These are phyloP conservation scores for Typha latifolia DNA, from an alignment of 176 grass and related monocot species.

Conservation along the genomic window DNA sequence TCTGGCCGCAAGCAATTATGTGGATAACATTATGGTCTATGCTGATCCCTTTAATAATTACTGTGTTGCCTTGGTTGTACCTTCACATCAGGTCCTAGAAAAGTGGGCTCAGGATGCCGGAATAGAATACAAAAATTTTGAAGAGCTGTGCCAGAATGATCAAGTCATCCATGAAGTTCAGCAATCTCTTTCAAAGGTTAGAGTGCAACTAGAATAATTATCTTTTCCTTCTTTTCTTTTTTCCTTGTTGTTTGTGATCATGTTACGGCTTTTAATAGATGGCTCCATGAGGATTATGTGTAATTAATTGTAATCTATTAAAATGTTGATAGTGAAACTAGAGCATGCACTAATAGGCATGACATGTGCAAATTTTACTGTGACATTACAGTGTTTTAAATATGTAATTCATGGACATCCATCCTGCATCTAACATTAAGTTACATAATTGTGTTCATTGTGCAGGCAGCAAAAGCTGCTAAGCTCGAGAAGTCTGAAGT, in stretches of 20 bases:
- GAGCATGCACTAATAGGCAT: too few species aligned
- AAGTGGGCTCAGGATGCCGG: constrained; percentile 55
- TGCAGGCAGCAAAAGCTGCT: constrained; percentile 41
- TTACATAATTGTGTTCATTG: background rate
- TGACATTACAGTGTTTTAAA: too few species aligned
- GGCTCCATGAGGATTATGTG: too few species aligned
- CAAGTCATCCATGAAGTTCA: constrained; percentile 55
- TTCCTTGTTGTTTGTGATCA: background rate
- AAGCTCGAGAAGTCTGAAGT: constrained; percentile 64
- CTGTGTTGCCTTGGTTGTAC: constrained; percentile 71
- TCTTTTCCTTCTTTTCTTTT: background rate
- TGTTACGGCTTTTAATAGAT: background rate
- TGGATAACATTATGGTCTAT: constrained; percentile 83
- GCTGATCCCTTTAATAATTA: constrained; percentile 66
- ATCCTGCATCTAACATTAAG: background rate
- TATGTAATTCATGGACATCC: background rate
- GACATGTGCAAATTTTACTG: too few species aligned
- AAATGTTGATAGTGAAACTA: too few species aligned
- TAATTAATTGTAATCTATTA: too few species aligned
- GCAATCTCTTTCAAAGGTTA: constrained; percentile 60
- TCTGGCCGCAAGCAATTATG: constrained; percentile 52
- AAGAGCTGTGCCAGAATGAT: constrained; percentile 58
- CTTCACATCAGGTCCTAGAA: constrained; percentile 38
- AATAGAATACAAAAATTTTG: constrained; percentile 35
- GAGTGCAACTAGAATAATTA: background rate